A percentile compares a stretch with the other conserved stretches of the same genome.
Evolutionary conservation across 1,284 basidiomycete species (phyloP).

Genomic region (Ustilago trichophora): DNA sequence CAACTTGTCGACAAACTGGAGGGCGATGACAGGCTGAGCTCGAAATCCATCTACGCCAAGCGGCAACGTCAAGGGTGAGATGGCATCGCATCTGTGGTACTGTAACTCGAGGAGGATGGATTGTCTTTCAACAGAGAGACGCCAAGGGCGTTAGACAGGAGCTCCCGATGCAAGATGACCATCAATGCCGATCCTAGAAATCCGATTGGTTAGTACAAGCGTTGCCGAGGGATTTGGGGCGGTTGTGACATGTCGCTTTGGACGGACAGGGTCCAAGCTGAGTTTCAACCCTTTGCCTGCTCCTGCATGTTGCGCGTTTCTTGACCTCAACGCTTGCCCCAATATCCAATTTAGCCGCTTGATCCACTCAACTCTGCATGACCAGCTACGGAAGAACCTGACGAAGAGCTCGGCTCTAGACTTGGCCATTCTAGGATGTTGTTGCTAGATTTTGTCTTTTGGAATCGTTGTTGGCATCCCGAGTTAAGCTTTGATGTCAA

Average conservation of each 20-base stretch:
- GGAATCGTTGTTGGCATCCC: too few species aligned
- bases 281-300: background rate
- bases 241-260: conserved; percentile 29
- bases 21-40: conserved; percentile 25
- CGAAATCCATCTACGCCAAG: conserved; percentile 13
- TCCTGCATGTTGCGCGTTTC: conserved; percentile 10
- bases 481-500: background rate
- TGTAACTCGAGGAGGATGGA: background rate
- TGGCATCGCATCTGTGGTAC: background rate
- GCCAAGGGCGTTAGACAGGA: too few species aligned
- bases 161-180: too few species aligned
- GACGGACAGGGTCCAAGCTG: conserved; percentile 7
- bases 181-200: too few species aligned
- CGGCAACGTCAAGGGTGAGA: background rate
- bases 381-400: too few species aligned
- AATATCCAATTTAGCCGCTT: conserved; percentile 9
- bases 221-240: too few species aligned
- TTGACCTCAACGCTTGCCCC: conserved; percentile 6
- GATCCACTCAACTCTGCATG: too few species aligned
- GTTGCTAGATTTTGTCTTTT: too few species aligned
- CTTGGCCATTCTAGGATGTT: too few species aligned
- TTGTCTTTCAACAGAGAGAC: background rate
- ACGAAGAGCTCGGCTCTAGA: too few species aligned
- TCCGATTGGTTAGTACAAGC: too few species aligned
- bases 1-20: too few species aligned